Base-by-base conservation (phyloP, 805 yeast genomes). In the Torulaspora maleeae region DNA sequence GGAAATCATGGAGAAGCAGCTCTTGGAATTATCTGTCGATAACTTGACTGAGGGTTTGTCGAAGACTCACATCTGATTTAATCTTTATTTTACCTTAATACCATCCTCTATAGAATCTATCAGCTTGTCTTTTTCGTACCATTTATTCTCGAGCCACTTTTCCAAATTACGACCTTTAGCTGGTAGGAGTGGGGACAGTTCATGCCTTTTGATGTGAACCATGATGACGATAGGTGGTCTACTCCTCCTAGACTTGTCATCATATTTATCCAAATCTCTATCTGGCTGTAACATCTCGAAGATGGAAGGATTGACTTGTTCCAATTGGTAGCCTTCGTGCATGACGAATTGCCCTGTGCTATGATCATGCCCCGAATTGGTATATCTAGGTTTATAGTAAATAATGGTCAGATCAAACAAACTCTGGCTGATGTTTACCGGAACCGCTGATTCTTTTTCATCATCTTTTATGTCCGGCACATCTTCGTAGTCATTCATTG, bases 121-220 rank as follows among this genome's bases (percentile, higher is more conserved):
- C 40, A 71, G 49, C 44, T 60, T 69, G 58, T 89, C 96, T 58
- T 86, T 87, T 30, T 75, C 78, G 7, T 66, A 63, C 96, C 96
- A 89, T 27, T 71, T 67, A 33, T 68, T 68, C 60, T 89, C 96
- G 6, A 89, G 64, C 86, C 93, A 89, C 60, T 77, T 79, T 51
- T 86, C 89, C 30, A 83, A 52, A 51, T 76, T 78, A 38, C 72
- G 66, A 22, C 80, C 69, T 51, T 76, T 83, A 7, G 59, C 41
- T 0, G 85, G 81, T 9, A 84, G 62, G 43, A 79, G 66, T 11
- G 69, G 54, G 13, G 78, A 56, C 15, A 76, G 53, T 49, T 72
- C 73, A 13, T 73, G 70, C 45, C 70, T 75, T 17, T 46, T 40
- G 27, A 81, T 68, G 54, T 78, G 72, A 1, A 83, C 64, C 41